Evolutionary conservation across 1,284 basidiomycete genomes (phyloP).

Genomic region (Malassezia cuniculi): DNA sequence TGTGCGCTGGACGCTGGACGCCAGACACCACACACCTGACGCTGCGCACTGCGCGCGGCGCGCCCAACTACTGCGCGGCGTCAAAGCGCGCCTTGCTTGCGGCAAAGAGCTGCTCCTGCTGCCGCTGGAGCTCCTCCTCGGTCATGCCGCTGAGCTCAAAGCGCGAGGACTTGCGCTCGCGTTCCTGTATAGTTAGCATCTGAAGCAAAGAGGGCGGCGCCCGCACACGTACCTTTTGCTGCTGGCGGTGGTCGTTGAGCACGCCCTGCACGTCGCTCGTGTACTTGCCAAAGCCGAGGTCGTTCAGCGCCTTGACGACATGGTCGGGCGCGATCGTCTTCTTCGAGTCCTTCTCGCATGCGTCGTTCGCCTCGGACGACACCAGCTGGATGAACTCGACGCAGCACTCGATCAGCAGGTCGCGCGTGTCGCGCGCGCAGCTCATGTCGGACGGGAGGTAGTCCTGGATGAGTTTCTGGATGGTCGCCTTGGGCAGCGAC

Average conservation of each 20-base stretch:
- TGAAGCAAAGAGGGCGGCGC: neutral
- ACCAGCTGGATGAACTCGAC: conserved; percentile 98
- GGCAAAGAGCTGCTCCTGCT: conserved; percentile 83
- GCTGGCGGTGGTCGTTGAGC: conserved; percentile 84
- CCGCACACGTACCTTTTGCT: conserved; percentile 55
- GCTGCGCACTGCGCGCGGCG: too few relatives aligned
- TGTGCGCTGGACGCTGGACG: too few relatives aligned
- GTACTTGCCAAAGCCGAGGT: conserved; percentile 78
- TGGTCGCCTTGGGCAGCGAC: conserved; percentile 88
- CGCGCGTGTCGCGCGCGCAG: conserved; percentile 88
- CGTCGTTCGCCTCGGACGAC: conserved; percentile 92
- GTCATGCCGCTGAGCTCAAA: conserved; percentile 77
- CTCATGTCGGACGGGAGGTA: conserved; percentile 75
- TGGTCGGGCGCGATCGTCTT: conserved; percentile 99
- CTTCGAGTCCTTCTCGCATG: conserved; percentile 95
- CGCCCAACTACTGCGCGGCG: conserved; percentile 39
- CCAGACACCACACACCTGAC: too few relatives aligned
- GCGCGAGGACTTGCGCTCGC: conserved; percentile 57
- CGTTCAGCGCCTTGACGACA: conserved; percentile 80
- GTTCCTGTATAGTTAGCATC: conserved; percentile 16
- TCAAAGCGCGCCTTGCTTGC: conserved; percentile 56
- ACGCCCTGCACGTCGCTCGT: conserved; percentile 79
- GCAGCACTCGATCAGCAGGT: conserved; percentile 93
- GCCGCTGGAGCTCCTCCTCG: conserved; percentile 71
- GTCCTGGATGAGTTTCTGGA: conserved; percentile 90